These are phyloP conservation scores for Pichia sp. DNA, from an alignment of 1,139 yeast genomes.

Conservation along the genomic window DNA sequence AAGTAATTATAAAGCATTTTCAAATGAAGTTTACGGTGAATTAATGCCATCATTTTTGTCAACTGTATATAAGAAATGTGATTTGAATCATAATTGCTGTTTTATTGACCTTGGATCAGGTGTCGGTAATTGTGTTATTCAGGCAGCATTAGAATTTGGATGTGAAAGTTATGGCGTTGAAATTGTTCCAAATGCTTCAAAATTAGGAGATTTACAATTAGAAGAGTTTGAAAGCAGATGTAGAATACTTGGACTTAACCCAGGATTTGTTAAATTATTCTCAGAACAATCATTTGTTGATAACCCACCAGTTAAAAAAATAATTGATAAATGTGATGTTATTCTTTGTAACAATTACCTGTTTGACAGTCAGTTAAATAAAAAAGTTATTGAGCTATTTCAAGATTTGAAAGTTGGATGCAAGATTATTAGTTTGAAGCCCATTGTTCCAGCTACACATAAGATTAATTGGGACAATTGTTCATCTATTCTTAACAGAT, in stretches of 20 bases:
- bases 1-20: slow-evolving; percentile 74
- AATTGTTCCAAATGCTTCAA: slow-evolving; percentile 76
- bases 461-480: slow-evolving; percentile 47
- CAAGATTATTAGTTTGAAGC: slow-evolving; percentile 70
- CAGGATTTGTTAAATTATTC: slow-evolving; percentile 53
- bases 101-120: slow-evolving; percentile 88
- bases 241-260: slow-evolving; percentile 54
- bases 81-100: slow-evolving; percentile 44
- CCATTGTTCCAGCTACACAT: slow-evolving; percentile 59
- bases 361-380: slow-evolving; percentile 68
- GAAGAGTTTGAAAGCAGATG: slow-evolving; percentile 54
- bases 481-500: slow-evolving; percentile 58
- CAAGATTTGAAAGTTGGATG: slow-evolving; percentile 64
- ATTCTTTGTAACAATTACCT: slow-evolving; percentile 76
- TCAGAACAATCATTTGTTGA: slow-evolving; percentile 67
- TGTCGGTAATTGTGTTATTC: slow-evolving; percentile 86
- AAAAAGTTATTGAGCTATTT: slow-evolving; percentile 60
- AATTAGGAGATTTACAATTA: slow-evolving; percentile 56
- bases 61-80: slow-evolving; percentile 60
- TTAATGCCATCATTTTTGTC: slow-evolving; percentile 72
- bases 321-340: slow-evolving; percentile 61
- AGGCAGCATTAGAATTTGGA: slow-evolving; percentile 84
- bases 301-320: slow-evolving; percentile 48
- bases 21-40: slow-evolving; percentile 91
- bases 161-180: slow-evolving; percentile 87